phyloP scores from a whole-genome alignment of 148 eudicot species.

The Amaranthus palmeri region DNA sequence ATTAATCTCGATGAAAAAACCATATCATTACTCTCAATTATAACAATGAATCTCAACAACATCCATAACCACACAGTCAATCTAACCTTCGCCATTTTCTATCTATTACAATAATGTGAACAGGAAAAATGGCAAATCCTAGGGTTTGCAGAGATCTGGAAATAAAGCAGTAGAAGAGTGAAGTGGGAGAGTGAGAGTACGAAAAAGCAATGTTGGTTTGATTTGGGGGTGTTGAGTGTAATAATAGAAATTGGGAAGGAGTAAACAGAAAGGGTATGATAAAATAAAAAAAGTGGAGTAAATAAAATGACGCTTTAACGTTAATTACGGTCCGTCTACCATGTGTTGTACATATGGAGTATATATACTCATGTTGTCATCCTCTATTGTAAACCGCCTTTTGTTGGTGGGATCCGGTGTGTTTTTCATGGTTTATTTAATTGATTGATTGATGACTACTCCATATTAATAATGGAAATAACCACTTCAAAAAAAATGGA shows the following conservation, averaged over 20 bases:
- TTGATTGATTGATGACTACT: too few species aligned
- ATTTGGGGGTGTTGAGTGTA: neutral
- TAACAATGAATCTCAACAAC: conserved; percentile 8
- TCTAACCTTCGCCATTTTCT: conserved; percentile 13
- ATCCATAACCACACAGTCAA: conserved; percentile 8
- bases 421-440: too few species aligned
- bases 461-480: too few species aligned
- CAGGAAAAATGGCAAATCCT: too few species aligned
- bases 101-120: neutral
- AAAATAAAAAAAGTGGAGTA: neutral
- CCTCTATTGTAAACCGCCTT: too few species aligned
- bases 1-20: conserved; percentile 50
- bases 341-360: neutral
- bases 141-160: conserved; percentile 1
- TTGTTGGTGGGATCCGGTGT: too few species aligned
- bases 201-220: too few species aligned
- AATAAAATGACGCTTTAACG: neutral
- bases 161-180: neutral
- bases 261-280: neutral
- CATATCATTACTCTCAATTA: conserved; percentile 11
- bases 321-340: neutral
- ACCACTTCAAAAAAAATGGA: too few species aligned
- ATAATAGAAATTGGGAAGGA: neutral
- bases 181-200: conserved; percentile 3
- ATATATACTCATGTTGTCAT: too few species aligned